Evolutionary conservation across 2,329 filamentous ascomycete genomes (phyloP), one percentile per base, ranked within the genome.

Genomic region (Penicillium sp.): DNA sequence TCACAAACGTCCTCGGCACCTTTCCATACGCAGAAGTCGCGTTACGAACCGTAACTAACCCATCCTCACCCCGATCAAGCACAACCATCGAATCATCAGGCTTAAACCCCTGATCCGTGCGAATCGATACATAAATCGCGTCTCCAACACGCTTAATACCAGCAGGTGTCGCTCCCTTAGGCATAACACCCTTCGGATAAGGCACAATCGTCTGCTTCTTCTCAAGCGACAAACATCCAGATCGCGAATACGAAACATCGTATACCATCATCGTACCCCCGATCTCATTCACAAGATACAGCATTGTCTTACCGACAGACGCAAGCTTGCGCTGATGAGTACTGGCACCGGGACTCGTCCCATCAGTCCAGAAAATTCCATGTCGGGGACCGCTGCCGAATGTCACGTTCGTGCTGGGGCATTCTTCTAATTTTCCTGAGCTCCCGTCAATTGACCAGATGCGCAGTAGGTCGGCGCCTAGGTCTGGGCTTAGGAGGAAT

Each of bases 311-410:
- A 0, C 60, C 58, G 9, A 60, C 49, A 18, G 59, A 54, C 3
- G 58, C 50, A 6, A 50, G 40, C 48, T 63, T 50, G 5, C 58
- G 54, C 43, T 51, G 34, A 39, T 60, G 49, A n/a, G 49, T 52
- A 4, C 59, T 43, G 43, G 2, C 18, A 4, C 9, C 44, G 11
- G 31, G 11, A 34, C 48, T 34, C 3, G 55, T 50, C 1, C 44
- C 57, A 3, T 60, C 56, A 14, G 62, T 63, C 71, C 66, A 79
- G 73, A 89, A 90, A n/a, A 77, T 75, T 9, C 79, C 80, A 65
- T 90, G 87, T 31, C 87, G 78, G 1, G 88, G 88, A 0, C 88
- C 88, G 36, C 79, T 82, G 14, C 85, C 86, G 60, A 32, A 75
- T 58, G 48, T 79, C 68, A 69, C 64, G 7, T 62, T 59, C 34